Evolutionary conservation across 148 eudicot species (phyloP).

Genomic region (Rhododendron williamsianum): DNA sequence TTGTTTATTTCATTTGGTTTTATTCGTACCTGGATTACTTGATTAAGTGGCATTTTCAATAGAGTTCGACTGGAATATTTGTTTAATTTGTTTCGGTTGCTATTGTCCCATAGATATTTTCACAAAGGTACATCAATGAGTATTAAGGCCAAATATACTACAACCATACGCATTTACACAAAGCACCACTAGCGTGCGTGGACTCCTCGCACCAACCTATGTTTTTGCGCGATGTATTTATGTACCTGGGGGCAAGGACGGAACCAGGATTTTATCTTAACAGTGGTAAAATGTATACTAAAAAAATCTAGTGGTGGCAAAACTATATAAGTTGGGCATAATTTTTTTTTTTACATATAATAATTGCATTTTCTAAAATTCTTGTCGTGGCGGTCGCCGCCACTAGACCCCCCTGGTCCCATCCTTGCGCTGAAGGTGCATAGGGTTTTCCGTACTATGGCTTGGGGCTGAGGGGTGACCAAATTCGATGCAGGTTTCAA

Average conservation of each 20-base stretch:
- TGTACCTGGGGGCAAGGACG: not conserved
- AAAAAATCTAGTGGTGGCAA: no score
- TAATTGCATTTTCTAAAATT: no score
- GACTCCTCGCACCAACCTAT: not conserved
- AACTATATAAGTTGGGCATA: no score
- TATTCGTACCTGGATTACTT: not conserved
- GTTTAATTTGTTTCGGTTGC: not conserved
- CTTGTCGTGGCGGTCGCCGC: no score
- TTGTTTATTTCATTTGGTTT: not conserved
- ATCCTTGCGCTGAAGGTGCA: no score
- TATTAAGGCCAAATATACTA: no score
- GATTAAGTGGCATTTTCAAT: not conserved
- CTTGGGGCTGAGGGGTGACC: not conserved
- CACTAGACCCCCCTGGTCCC: no score
- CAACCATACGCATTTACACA: not conserved
- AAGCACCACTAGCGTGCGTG: not conserved
- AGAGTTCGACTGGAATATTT: not conserved
- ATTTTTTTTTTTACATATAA: no score
- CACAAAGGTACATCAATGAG: not conserved
- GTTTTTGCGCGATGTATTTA: not conserved
- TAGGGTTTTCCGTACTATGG: not conserved
- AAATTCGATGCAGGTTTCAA: not conserved
- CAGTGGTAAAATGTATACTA: no score
- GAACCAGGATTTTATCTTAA: no score
- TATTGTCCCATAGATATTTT: not conserved